Evolutionary conservation across 139 green algal species (phyloP), one percentile per base, ranked within the genome.

Genomic region (Chlamydomonas asymmetrica): DNA sequence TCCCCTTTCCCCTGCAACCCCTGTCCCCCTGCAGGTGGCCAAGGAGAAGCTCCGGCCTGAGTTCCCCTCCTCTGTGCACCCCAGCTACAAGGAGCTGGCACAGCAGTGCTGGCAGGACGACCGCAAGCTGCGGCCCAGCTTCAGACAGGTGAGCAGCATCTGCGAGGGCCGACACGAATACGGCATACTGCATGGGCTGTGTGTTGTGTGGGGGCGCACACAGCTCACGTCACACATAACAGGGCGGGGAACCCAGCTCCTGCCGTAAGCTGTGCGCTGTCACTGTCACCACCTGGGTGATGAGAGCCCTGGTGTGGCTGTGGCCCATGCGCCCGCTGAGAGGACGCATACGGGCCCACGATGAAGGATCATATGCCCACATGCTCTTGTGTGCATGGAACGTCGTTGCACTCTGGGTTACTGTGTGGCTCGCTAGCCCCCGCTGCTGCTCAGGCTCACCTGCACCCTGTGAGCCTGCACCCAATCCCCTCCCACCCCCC

Each of bases 51-150:
- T 80, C 39, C 64, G 74, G 23, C 74, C 74, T 4, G 64, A 80
- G n/a, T 80, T 80, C 52, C 64, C 70, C 6, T 76, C 70, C 35
- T n/a, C 48, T 49, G 48, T 34, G 7, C 60, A 73, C 62, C 35
- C 67, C 61, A 54, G 48, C n/a, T 64, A 66, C 70, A 76, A 76
- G 60, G 76, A 70, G 43, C 68, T 82, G 67, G 76, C 68, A 2
- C 43, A 76, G 68, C 60, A 49, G 4, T 82, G 76, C 76, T 82
- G 76, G 76, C 74, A 80, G 74, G 74, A 54, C 41, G 74, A 73
- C 63, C 52, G 64, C 29, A 63, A 64, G 39, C 37, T 66, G 63
- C 74, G 74, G 4, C 74, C 74, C 63, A 80, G 52, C 18, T 74
- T 80, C 74, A 63, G 74, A 1, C 74, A 73, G 52, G 66, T 61